Evolutionary conservation across 2,329 filamentous ascomycete species (phyloP).

Genomic region (Hypoxylon sp.): DNA sequence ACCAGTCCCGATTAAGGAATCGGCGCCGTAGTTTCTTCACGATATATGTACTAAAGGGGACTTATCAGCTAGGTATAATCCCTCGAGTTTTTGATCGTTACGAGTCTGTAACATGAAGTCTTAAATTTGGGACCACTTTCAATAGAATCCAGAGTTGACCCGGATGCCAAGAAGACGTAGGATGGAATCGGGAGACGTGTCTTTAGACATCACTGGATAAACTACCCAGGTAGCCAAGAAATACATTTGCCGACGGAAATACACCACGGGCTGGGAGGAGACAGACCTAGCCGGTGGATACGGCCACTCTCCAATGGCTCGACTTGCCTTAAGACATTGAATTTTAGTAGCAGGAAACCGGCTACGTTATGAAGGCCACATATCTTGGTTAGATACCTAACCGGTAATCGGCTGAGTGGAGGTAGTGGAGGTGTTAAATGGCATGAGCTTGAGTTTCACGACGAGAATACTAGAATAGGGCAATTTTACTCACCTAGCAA

Average conservation of each 20-base stretch:
- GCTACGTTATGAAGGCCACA: slow-evolving; percentile 16
- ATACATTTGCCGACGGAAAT: slow-evolving; percentile 35
- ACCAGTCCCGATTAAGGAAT: slow-evolving; percentile 17
- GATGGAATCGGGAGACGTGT: slow-evolving; percentile 27
- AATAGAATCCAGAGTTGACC: slow-evolving; percentile 13
- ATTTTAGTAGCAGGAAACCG: slow-evolving; percentile 4
- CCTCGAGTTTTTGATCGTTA: slow-evolving; percentile 8
- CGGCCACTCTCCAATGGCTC: slow-evolving; percentile 18
- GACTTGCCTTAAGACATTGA: slow-evolving; percentile 11
- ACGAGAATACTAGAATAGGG: slow-evolving; percentile 14
- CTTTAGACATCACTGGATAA: slow-evolving; percentile 35
- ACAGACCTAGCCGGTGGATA: slow-evolving; percentile 22
- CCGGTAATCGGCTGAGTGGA: slow-evolving; percentile 24
- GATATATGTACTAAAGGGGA: slow-evolving; percentile 5
- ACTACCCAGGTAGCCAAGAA: slow-evolving; percentile 31
- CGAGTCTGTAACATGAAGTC: slow-evolving; percentile 22
- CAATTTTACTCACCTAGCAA: slow-evolving; percentile 10
- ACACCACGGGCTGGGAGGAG: slow-evolving; percentile 27
- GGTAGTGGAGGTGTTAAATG: slow-evolving; percentile 14
- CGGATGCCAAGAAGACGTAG: slow-evolving; percentile 29
- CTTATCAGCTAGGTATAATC: slow-evolving; percentile 4
- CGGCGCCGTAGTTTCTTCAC: slow-evolving; percentile 7
- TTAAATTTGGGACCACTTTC: background rate
- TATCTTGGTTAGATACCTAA: slow-evolving; percentile 2
- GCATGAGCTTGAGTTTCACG: slow-evolving; percentile 13